Percentiles rank a stretch among this genome's conserved stretches.
These are phyloP conservation scores for Phytomonas serpens DNA, from an alignment of 208 protist species.

Conservation along the genomic window DNA sequence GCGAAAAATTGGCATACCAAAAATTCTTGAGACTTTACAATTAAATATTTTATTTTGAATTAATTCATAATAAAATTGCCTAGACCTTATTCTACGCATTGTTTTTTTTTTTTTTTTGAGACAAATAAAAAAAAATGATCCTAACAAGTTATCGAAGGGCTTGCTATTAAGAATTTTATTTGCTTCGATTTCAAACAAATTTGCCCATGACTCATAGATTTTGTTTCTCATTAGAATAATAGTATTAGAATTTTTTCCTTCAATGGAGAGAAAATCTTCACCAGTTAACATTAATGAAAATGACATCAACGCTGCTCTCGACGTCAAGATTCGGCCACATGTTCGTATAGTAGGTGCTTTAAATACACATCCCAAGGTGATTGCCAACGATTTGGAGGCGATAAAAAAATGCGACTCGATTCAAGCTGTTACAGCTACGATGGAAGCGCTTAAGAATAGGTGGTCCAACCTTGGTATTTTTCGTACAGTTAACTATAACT, in stretches of 20 bases:
- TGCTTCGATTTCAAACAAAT: constrained; percentile 13
- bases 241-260: constrained; percentile 4
- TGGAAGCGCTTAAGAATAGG: constrained; percentile 37
- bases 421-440: constrained; percentile 34
- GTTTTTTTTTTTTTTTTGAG: constrained; percentile 2
- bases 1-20: constrained; percentile 13
- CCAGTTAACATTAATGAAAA: constrained; percentile 40
- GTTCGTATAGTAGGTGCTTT: constrained; percentile 48
- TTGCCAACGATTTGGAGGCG: constrained; percentile 59
- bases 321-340: constrained; percentile 55
- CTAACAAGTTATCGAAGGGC: neutral
- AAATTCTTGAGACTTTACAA: constrained; percentile 5
- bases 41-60: constrained; percentile 14
- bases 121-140: constrained; percentile 1
- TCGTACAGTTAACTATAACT: constrained; percentile 63
- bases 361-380: constrained; percentile 52
- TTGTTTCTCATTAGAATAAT: neutral
- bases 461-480: constrained; percentile 77
- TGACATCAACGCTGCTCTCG: constrained; percentile 31
- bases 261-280: neutral
- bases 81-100: constrained; percentile 6
- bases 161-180: neutral
- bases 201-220: constrained; percentile 5
- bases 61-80: constrained; percentile 11
- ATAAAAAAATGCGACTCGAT: constrained; percentile 66